These are phyloP conservation scores for Eucalyptus tenuipes DNA, from an alignment of 345 rosid species.

Conservation along the genomic window DNA sequence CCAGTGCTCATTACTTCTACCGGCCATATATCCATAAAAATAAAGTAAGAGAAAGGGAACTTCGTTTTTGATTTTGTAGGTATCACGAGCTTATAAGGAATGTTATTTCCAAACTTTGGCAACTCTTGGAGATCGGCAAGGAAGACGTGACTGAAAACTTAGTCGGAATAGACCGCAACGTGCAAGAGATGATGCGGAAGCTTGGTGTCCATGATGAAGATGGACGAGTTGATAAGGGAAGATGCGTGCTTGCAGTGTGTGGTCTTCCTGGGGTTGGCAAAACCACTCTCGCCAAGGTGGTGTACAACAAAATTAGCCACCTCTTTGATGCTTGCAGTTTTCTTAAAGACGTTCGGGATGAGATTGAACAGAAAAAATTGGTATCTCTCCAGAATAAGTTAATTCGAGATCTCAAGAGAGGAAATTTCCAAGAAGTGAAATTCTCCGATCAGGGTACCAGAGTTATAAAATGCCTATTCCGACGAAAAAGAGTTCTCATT, in stretches of 20 bases:
- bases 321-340: background rate
- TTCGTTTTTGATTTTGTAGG: background rate
- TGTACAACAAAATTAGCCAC: background rate
- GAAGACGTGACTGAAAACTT: too few species aligned
- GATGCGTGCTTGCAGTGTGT: too few species aligned
- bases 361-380: background rate
- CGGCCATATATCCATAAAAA: too few species aligned
- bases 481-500: background rate
- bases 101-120: too few species aligned
- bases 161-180: too few species aligned
- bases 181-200: too few species aligned
- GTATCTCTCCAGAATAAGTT: background rate
- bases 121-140: too few species aligned
- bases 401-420: background rate
- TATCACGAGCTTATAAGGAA: too few species aligned
- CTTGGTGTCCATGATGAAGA: too few species aligned
- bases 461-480: background rate
- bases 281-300: background rate
- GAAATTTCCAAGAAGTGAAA: background rate
- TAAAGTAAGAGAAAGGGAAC: too few species aligned
- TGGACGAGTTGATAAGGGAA: too few species aligned
- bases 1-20: too few species aligned
- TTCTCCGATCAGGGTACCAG: background rate
- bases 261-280: background rate
- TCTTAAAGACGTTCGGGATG: background rate